These are phyloP conservation scores for Ogataea henricii DNA, from an alignment of 805 yeast species.

Conservation along the genomic window DNA sequence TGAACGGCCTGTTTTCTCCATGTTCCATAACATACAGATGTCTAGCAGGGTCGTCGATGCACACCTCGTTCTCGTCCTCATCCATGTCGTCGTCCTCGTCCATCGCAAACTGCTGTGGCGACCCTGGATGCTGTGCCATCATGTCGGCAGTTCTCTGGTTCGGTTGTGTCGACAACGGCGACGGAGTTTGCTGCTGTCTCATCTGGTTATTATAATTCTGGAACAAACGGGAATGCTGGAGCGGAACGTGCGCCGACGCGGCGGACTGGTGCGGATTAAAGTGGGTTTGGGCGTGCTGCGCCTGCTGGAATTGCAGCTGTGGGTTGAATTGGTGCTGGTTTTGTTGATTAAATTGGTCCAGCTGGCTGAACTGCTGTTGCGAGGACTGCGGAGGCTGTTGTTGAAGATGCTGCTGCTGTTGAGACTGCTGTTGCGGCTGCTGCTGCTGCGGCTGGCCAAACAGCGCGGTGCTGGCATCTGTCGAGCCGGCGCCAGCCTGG, in stretches of 20 bases:
- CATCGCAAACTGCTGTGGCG: conserved; percentile 37
- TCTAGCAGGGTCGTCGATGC: conserved; percentile 96
- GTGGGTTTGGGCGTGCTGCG: conserved; percentile 10
- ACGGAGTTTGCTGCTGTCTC: conserved; percentile 20
- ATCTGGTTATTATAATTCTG: conserved; percentile 15
- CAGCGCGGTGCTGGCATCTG: conserved; percentile 6
- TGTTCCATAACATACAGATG: conserved; percentile 90
- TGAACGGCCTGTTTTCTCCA: conserved; percentile 91
- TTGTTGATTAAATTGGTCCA: conserved; percentile 19
- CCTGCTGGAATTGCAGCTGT: conserved; percentile 12
- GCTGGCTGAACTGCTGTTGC: conserved; percentile 10
- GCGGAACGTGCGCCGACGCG: conserved; percentile 6
- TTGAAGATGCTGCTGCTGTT: conserved; percentile 10
- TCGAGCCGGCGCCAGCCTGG: conserved; percentile 10
- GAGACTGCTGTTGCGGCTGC: conserved; percentile 13
- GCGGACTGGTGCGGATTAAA: not conserved
- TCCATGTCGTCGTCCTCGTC: conserved; percentile 35
- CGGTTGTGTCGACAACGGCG: conserved; percentile 23
- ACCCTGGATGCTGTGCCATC: conserved; percentile 15
- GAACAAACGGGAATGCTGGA: conserved; percentile 21
- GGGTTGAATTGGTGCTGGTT: conserved; percentile 14
- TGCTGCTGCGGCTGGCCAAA: conserved; percentile 17
- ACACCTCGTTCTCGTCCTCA: conserved; percentile 45
- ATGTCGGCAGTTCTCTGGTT: conserved; percentile 11
- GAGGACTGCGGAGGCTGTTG: conserved; percentile 4